Evolutionary conservation across 2,329 filamentous ascomycete species (phyloP), one percentile per base, ranked within the genome.

Genomic region (Pseudocercospora vitis): DNA sequence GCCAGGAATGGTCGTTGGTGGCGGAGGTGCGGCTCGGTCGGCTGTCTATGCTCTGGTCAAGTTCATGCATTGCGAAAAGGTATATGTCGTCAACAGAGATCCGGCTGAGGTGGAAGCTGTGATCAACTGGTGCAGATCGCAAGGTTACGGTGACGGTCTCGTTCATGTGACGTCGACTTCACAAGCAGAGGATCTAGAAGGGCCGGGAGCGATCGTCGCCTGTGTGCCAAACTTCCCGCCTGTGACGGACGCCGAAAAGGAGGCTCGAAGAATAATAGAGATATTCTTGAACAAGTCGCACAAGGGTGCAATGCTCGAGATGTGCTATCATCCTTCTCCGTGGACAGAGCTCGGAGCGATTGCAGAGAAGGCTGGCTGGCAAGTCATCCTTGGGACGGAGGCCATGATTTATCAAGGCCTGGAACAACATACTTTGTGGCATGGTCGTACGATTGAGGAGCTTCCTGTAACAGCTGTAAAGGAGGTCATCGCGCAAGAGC

Each of bases 21-120:
- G 87, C 3, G 89, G 89, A 24, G 89, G 88, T 28, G 89, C 88
- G 0, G 86, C 87, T n/a, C 78, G 89, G 40, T 86, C 83, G 14
- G 88, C 89, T 7, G 81, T 91, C 23, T 92, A 92, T 66, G 85
- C 88, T 1, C 73, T 92, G 59, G 78, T 83, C 63, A 83, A 82
- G 64, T 88, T 82, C 78, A 80, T 92, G 70, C 79, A 81, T 52
- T 85, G 82, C 32, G 81, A 78, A 19, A 77, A 77, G 32, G 84
- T 92, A 59, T 94, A 92, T 71, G 78, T 92, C 31, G 86, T 91
- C 47, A 91, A 91, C 71, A 81, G 89, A 28, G 86, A 91, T 66
- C 72, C 74, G 14, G 68, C 65, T 23, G 88, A 92, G 70, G 84
- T 91, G 14, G 77, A 80, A 3, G 79, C 82, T 24, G 82, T 92